These are phyloP conservation scores for Acanthamoeba polyphaga DNA, from an alignment of 208 protist species.

Conservation along the genomic window DNA sequence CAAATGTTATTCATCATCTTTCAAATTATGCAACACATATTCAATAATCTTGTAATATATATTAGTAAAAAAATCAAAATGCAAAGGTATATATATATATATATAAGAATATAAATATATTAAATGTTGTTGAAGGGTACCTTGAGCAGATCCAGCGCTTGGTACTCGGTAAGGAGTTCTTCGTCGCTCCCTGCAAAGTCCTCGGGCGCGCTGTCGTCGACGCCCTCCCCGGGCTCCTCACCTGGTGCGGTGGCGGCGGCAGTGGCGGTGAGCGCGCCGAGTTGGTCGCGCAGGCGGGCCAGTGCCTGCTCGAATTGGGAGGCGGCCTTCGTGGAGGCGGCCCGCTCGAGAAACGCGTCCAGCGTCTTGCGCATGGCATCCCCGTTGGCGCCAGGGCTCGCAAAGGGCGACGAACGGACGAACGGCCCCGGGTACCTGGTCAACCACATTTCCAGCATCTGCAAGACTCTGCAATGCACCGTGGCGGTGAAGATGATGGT, in stretches of 20 bases:
- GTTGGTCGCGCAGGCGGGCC: background rate
- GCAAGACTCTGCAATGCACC: background rate
- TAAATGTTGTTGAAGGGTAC: background rate
- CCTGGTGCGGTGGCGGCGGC: too few relatives aligned
- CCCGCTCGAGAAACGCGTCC: background rate
- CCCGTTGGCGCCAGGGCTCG: background rate
- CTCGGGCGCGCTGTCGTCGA: too few relatives aligned
- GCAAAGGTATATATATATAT: too few relatives aligned
- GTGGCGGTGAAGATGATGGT: too few relatives aligned
- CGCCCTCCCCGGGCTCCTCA: background rate
- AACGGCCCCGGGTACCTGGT: background rate
- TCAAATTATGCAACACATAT: too few relatives aligned
- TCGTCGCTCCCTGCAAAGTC: background rate
- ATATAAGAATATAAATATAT: too few relatives aligned
- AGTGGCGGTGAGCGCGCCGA: background rate
- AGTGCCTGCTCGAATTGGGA: background rate
- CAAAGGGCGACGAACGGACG: background rate
- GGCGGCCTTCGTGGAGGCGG: background rate
- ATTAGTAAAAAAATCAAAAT: too few relatives aligned
- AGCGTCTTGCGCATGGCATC: background rate
- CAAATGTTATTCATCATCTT: background rate
- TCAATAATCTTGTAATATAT: too few relatives aligned
- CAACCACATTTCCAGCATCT: constrained; percentile 1
- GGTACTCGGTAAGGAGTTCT: background rate
- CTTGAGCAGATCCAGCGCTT: background rate